Evolutionary conservation across 306 rosid genomes (phyloP).

Genomic region (Malus domestica): DNA sequence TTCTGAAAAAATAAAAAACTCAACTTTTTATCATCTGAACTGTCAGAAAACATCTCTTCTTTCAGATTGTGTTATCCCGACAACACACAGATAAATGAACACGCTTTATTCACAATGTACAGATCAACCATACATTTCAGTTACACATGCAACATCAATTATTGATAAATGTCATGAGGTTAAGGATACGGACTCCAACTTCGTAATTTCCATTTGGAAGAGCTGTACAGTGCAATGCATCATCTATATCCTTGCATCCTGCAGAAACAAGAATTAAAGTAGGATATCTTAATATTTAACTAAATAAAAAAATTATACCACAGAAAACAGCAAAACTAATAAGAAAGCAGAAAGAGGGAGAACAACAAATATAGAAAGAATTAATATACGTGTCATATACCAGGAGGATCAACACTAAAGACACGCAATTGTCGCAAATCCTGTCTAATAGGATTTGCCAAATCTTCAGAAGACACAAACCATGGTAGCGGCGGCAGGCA

Average conservation of each 20-base stretch:
- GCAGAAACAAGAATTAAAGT: conserved; percentile 26
- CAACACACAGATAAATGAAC: background rate
- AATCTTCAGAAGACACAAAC: conserved; percentile 75
- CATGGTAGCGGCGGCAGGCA: conserved; percentile 98
- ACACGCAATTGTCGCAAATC: conserved; percentile 64
- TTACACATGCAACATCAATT: background rate
- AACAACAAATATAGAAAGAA: background rate
- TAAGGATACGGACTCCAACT: conserved; percentile 99
- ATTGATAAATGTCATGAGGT: background rate
- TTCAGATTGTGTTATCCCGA: background rate
- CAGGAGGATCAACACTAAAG: conserved; percentile 99
- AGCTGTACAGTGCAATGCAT: conserved; percentile 83
- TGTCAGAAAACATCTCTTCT: background rate
- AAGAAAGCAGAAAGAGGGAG: background rate
- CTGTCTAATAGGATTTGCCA: conserved; percentile 70
- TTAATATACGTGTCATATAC: conserved; percentile 25
- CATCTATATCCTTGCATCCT: conserved; percentile 98
- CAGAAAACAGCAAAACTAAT: background rate
- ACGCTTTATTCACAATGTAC: background rate
- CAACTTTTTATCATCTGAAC: background rate
- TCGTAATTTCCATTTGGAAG: conserved; percentile 96
- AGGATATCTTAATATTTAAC: background rate
- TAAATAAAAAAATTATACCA: background rate
- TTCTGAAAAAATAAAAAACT: background rate
- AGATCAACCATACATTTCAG: background rate